Evolutionary conservation across 2,329 filamentous ascomycete species (phyloP).

Genomic region (Epichloe aotearoae): DNA sequence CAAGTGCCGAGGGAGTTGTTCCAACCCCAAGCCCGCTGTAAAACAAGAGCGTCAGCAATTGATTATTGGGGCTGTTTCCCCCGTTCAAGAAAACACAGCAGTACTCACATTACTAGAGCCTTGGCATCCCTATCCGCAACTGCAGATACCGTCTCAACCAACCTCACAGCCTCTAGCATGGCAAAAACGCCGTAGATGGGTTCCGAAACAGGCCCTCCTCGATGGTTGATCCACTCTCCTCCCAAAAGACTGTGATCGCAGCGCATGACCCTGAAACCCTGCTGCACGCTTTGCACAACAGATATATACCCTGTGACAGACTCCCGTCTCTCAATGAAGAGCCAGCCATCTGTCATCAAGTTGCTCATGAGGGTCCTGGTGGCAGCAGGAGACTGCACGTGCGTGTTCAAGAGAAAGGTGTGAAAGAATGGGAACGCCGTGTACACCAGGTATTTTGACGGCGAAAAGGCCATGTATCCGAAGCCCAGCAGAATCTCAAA

Average conservation of each 20-base stretch:
- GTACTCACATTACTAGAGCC: constrained; percentile 69
- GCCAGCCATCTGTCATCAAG: constrained; percentile 53
- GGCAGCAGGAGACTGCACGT: constrained; percentile 49
- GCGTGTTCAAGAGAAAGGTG: constrained; percentile 58
- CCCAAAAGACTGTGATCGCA: constrained; percentile 92
- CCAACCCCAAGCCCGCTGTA: constrained; percentile 77
- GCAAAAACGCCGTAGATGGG: constrained; percentile 94
- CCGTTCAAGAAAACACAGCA: background rate
- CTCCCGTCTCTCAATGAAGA: constrained; percentile 67
- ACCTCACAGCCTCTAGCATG: constrained; percentile 81
- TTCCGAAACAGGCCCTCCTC: constrained; percentile 51
- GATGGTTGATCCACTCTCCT: constrained; percentile 65
- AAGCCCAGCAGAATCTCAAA: constrained; percentile 55
- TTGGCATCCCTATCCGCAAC: constrained; percentile 53
- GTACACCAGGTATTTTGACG: constrained; percentile 53
- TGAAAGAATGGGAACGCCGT: constrained; percentile 62
- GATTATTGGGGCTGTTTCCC: background rate
- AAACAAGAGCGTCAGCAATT: background rate
- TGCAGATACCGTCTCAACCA: constrained; percentile 49
- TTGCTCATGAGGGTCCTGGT: constrained; percentile 52
- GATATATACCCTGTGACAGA: constrained; percentile 88
- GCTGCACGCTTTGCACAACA: constrained; percentile 61
- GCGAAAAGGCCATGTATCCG: constrained; percentile 51
- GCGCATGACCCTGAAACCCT: constrained; percentile 68
- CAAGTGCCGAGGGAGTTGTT: constrained; percentile 70